Evolutionary conservation across 495 filamentous ascomycete species (phyloP), one percentile per base, ranked within the genome.

Genomic region (Bombardia bombarda): DNA sequence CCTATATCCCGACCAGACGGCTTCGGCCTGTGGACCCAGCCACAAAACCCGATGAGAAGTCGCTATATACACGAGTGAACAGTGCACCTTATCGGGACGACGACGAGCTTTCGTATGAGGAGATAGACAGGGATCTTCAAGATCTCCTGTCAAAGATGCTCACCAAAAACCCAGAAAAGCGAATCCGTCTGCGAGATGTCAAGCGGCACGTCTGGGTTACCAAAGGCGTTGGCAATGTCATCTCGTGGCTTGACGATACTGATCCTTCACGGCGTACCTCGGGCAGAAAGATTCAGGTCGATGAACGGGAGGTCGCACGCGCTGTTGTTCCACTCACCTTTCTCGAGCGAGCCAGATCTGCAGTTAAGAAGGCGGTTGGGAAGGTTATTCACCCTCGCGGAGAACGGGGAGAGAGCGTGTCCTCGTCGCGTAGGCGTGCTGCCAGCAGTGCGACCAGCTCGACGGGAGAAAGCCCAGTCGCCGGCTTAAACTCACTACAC

Each of bases 141-240:
- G 88, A 97, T 58, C 69, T 99, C 26, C 66, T 99, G 16, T 75
- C 73, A 34, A 79, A 84, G 38, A 76, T 99, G 58, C 73, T 99
- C 38, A 82, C 76, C 46, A 97, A 96, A 66, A 84, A 97, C 56
- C 92, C 90, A 0, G 69, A 82, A 24, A 81, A 87, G 60, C 77
- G 92, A 35, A 95, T 99, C 49, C 82, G 82, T 2, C 66, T 99
- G 37, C 84, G 82, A 47, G 90, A 96, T 53, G 90, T 96, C 51
- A 97, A 97, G 58, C 86, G 83, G 42, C 92, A 99, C 54, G 83
- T 85, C n/a, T 99, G 92, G 89, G 83, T 95, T 25, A 70, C 90
- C n/a, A 62, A 80, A 34, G 90, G 82, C 32, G 76, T 99, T 34
- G 65, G 74, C 23, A 82, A 95, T 50, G 77, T 82, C 32, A 66